These are phyloP conservation scores for Penicillium canariense DNA, from an alignment of 495 filamentous ascomycete genomes.

Conservation along the genomic window DNA sequence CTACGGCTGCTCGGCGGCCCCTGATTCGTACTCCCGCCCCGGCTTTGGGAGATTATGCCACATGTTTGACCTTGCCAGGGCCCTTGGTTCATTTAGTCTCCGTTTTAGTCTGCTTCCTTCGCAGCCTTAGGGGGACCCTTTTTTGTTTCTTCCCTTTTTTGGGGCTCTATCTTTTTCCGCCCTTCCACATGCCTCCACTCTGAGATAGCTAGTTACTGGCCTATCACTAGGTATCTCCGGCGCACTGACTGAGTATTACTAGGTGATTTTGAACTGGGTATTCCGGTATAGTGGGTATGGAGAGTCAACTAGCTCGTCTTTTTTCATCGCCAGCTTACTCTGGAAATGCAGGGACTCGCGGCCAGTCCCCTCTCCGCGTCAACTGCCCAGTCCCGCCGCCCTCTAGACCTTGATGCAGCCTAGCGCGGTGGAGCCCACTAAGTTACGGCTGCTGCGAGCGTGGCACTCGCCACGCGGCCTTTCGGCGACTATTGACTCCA, in stretches of 20 bases:
- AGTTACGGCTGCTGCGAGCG: neutral
- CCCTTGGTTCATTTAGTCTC: constrained; percentile 9
- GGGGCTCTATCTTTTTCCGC: neutral
- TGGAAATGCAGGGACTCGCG: constrained; percentile 29
- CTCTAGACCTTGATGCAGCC: neutral
- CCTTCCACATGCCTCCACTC: neutral
- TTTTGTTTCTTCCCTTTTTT: neutral
- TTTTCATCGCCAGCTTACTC: neutral
- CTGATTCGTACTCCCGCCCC: constrained; percentile 20
- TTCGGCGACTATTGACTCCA: constrained; percentile 1
- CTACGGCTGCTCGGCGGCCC: constrained; percentile 1
- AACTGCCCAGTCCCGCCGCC: neutral
- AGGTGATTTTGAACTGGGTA: no score
- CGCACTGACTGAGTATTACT: no score
- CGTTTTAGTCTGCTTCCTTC: neutral
- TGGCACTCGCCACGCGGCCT: constrained; percentile 11
- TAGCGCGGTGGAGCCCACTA: constrained; percentile 11
- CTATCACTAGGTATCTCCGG: neutral
- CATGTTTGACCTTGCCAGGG: constrained; percentile 24
- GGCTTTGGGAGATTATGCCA: constrained; percentile 21
- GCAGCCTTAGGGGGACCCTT: neutral
- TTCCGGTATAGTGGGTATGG: no score
- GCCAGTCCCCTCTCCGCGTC: constrained; percentile 14
- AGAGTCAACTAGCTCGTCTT: no score
- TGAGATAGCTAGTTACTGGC: neutral